Evolutionary conservation across 2,329 filamentous ascomycete genomes (phyloP), one percentile per base, ranked within the genome.

Genomic region (Aureobasidium sp.): DNA sequence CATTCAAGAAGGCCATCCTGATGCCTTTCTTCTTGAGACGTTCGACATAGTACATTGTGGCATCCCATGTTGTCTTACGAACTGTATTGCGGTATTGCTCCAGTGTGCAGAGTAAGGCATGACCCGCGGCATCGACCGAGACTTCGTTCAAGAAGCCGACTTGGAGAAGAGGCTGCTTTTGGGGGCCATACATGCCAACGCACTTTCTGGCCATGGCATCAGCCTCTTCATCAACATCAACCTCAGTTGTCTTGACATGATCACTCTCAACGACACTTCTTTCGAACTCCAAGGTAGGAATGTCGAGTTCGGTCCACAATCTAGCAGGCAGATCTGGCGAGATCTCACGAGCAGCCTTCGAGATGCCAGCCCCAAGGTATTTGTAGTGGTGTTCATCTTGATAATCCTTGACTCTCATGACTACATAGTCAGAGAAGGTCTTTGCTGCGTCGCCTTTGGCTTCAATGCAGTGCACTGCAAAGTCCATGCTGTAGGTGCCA

Each of bases 191-290:
- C 67, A 86, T 79, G 71, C 86, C 88, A 65, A 91, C 81, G 71
- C 87, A 90, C 77, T 91, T 92, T 64, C 90, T 81, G 1, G 87
- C 87, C 83, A 92, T 88, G 0, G 87, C 89, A 70, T 93, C 90
- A 1, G 90, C 89, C 72, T 91, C 86, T 71, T 94, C 90, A 68
- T 92, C 90, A 5, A 91, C 80, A n/a, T 80, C 76, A 70, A 85
- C 84, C 39, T 67, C 66, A 66, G 62, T 86, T 81, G 90, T 88
- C 0, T 87, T 88, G 70, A 92, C 88, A 2, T 88, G 87, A 72
- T 90, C 86, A 70, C 92, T 89, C 67, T 91, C 89, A 8, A 91
- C 80, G 20, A 80, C 76, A 70, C 85, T 84, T 32, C 66, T 66
- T 17, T 57, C 26, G 20, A 91, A 79, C 3, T 88, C 82, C 44